phyloP scores from a whole-genome alignment of 2,329 filamentous ascomycete species.

The Xylariaceae sp. region DNA sequence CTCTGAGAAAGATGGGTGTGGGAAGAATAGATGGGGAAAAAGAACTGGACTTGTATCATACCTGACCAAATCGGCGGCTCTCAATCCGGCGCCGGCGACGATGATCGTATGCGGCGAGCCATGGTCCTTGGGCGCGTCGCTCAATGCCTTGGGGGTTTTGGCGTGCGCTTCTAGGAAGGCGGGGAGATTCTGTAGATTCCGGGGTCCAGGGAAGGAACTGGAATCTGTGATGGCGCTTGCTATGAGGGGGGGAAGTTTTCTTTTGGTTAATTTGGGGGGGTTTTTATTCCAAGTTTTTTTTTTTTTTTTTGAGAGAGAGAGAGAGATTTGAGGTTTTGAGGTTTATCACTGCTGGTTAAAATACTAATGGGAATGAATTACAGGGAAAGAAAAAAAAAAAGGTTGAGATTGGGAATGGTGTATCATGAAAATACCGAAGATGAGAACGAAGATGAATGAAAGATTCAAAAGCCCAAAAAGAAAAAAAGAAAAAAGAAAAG shows the following conservation, averaged over 20 bases:
- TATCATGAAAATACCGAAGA: too few species aligned
- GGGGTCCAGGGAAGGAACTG: slow-evolving; percentile 61
- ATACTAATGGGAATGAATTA: background rate
- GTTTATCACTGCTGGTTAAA: too few species aligned
- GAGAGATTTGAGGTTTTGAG: too few species aligned
- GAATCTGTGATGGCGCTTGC: slow-evolving; percentile 74
- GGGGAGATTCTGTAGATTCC: slow-evolving; percentile 68
- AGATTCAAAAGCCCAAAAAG: too few species aligned
- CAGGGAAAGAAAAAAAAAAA: background rate
- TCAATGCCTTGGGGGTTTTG: slow-evolving; percentile 53
- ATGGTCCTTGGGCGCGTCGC: slow-evolving; percentile 59
- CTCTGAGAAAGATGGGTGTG: too few species aligned
- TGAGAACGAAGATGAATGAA: too few species aligned
- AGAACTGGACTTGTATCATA: slow-evolving; percentile 30
- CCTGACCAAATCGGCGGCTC: slow-evolving; percentile 80
- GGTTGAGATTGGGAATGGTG: too few species aligned
- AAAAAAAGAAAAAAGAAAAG: too few species aligned
- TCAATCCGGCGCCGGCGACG: slow-evolving; percentile 74
- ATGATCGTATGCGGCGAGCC: slow-evolving; percentile 82
- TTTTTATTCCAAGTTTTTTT: too few species aligned
- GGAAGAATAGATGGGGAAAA: background rate
- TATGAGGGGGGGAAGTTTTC: slow-evolving; percentile 30
- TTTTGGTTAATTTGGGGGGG: too few species aligned
- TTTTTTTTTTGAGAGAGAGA: too few species aligned
- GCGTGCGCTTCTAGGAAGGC: slow-evolving; percentile 68